Percentiles rank a stretch among this genome's conserved stretches.
Evolutionary conservation across 768 basidiomycete species (phyloP).

Genomic region (Tricholoma saponaceum): DNA sequence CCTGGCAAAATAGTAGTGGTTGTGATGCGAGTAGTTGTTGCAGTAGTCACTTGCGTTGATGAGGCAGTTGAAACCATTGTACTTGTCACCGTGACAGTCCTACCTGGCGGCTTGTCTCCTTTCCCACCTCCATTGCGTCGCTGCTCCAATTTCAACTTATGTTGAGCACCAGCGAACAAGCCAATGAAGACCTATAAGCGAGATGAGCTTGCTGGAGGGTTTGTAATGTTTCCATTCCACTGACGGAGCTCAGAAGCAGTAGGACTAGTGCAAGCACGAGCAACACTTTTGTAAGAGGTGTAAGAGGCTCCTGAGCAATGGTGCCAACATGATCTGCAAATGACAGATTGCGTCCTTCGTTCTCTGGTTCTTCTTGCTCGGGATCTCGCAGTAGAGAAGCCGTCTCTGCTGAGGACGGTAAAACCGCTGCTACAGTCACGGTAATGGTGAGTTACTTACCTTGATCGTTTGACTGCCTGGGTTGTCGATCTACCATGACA

Average conservation of each 20-base stretch:
- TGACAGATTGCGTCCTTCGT: constrained; percentile 21
- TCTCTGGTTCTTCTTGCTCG: constrained; percentile 32
- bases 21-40: constrained; percentile 32
- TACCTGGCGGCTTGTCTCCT: constrained; percentile 19
- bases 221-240: constrained; percentile 8
- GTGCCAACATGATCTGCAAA: constrained; percentile 47
- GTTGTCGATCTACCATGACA: constrained; percentile 51
- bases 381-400: constrained; percentile 59
- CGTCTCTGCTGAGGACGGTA: constrained; percentile 41
- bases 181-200: constrained; percentile 73
- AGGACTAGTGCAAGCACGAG: constrained; percentile 71
- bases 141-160: constrained; percentile 56
- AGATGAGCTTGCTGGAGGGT: not conserved
- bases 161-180: constrained; percentile 86
- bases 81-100: constrained; percentile 24
- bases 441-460: constrained; percentile 29
- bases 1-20: constrained; percentile 40
- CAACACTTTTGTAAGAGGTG: constrained; percentile 79
- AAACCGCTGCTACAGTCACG: not conserved
- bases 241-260: constrained; percentile 69
- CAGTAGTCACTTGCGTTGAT: constrained; percentile 19
- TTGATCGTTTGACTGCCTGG: constrained; percentile 53
- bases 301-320: constrained; percentile 72
- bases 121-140: constrained; percentile 32
- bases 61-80: constrained; percentile 28